Base-by-base conservation (phyloP, 306 rosid species). In the Dalbergia cochinchinensis region DNA sequence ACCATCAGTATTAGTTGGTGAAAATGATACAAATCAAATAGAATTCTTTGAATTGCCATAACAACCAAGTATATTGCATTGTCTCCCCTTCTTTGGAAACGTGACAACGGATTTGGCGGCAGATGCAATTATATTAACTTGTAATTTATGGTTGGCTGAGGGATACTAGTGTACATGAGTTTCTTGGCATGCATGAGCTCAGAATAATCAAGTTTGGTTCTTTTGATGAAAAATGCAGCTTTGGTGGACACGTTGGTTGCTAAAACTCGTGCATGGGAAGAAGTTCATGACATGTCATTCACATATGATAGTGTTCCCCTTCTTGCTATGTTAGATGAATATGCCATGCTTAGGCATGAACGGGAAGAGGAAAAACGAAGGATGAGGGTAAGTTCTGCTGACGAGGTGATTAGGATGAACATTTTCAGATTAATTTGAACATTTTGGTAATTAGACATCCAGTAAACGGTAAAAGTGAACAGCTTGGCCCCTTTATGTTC, bases 291-390 rank as follows among this genome's bases (percentile, higher is more conserved):
- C 75, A 82, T 88, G n/a, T 82, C 97, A 67, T 94, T 92, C 70
- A 79, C 88, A 7, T 94, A 94, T 45, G 98, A 92, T 7, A 94
- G 98, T 35, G 97, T 94, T 77, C 97, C 98, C 19, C 98, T 94
- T 53, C 96, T 92, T 61, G 98, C 98, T 42, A 94, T 94, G 98
- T 87, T 94, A 39, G 98, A 94, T 77, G 98, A 94, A 71, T 94
- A 94, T 79, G 92, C 96, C 77, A 89, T 94, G 91, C 96, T 94
- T 42, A 87, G 97, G 87, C 98, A 94, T 66, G 97, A 94, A 69
- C 82, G 97, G 64, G 97, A 90, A 82, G 98, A 92, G 83, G 97
- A 94, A 71, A 94, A 90, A 70, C 90, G 97, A 81, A 91, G 94
- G 84, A 18, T 82, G 87, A 88, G 88, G 90, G 98, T 92, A 78